These are phyloP conservation scores for Clavispora vitiphila DNA, from an alignment of 805 yeast species.

Conservation along the genomic window DNA sequence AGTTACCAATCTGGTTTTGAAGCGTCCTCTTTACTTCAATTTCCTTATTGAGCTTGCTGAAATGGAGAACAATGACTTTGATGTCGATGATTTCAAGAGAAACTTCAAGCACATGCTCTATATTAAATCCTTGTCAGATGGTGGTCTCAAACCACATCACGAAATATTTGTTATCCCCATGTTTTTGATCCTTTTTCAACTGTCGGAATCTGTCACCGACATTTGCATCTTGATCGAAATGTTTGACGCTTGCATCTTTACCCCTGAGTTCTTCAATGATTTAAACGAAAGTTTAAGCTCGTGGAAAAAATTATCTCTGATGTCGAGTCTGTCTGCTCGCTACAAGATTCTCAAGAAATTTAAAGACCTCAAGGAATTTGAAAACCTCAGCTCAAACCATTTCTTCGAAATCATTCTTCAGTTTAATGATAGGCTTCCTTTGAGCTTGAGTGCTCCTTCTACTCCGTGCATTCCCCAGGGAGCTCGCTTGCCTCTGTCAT, in stretches of 20 bases:
- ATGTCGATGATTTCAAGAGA: conserved; percentile 14
- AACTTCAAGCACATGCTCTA: conserved; percentile 30
- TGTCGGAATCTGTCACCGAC: conserved; percentile 18
- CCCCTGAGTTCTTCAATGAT: conserved; percentile 20
- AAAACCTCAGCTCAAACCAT: conserved; percentile 22
- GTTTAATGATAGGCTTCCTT: conserved; percentile 38
- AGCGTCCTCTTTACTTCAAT: conserved; percentile 28
- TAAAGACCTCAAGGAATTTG: conserved; percentile 27
- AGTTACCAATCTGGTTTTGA: conserved; percentile 19
- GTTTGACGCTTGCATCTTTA: conserved; percentile 28
- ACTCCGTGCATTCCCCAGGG: conserved; percentile 28
- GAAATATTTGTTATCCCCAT: conserved; percentile 36
- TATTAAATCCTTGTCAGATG: conserved; percentile 33
- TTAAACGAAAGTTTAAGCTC: conserved; percentile 22
- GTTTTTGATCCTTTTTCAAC: conserved; percentile 26
- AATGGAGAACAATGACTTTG: conserved; percentile 12
- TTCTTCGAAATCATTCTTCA: conserved; percentile 33
- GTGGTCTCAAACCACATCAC: conserved; percentile 35
- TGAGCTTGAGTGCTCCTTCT: conserved; percentile 41
- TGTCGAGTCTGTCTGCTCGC: conserved; percentile 16
- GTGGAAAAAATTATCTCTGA: conserved; percentile 24
- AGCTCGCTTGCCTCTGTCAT: not conserved
- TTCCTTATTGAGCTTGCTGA: conserved; percentile 10
- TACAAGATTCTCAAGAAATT: conserved; percentile 21
- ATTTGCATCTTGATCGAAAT: conserved; percentile 29